Base-by-base conservation (phyloP, 2,329 filamentous ascomycete species). In the Sclerotinia minor region DNA sequence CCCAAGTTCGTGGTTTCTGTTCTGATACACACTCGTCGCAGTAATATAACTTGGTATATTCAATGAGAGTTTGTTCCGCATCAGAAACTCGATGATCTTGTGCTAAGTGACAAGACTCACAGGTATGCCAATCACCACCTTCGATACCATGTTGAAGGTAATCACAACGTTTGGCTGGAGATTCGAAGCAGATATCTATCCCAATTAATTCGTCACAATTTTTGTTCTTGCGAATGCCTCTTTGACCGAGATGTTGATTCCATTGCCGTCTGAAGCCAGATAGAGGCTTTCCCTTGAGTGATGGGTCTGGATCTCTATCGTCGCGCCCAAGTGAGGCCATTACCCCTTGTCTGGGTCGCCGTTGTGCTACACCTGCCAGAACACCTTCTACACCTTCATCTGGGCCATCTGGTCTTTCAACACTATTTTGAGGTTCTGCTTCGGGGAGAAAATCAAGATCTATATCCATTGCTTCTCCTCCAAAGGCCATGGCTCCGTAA, bases 151-250 rank as follows among this genome's bases (percentile, higher is more conserved):
- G 60, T 17, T 52, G 47, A 8, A 64, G 60, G 38, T 32, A 64
- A 41, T 64, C 60, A 11, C 60, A 64, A 29, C 44, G 47, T 19
- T 64, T 64, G 5, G 60, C 35, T 2, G 47, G 60, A 29, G 38
- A n/a, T 17, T 64, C 54, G 49, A 64, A 64, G 21, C 60, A 64
- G 26, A 64, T 53, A 17, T 64, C 47, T 9, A 64, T 1, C n/a
- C 60, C 49, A 7, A 64, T 44, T 0, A 54, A 17, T 44, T 64
- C 60, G 13, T 64, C 60, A 11, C 60, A 64, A 8, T 61, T 45
- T 49, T 61, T 35, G 15, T 49, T 50, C 17, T 50, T 49, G 1
- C 35, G 21, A 2, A 61, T 50, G 1, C 59, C 59, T 19, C 26
- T 50, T 29, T n/a, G n/a, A n/a, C n/a, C n/a, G n/a, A 35, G 6